Evolutionary conservation across 208 protist species (phyloP).

Genomic region (Leishmania gerbilli): DNA sequence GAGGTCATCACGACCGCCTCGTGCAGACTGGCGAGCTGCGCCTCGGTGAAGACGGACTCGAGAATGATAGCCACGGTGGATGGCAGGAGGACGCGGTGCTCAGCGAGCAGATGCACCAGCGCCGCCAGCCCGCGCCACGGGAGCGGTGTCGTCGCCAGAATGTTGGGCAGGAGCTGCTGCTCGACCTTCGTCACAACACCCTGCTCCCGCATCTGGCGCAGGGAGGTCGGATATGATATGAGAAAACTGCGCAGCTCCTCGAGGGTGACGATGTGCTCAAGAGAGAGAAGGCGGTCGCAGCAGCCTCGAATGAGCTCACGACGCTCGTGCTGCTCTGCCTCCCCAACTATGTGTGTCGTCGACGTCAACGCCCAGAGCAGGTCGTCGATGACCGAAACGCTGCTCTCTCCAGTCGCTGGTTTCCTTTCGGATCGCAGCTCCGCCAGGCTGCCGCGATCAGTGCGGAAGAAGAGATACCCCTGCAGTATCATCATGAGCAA

Average conservation of each 20-base stretch:
- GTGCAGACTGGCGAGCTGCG: conserved; percentile 7
- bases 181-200: conserved; percentile 51
- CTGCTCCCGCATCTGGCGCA: conserved; percentile 44
- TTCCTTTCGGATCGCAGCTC: background rate
- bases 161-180: conserved; percentile 34
- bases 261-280: conserved; percentile 58
- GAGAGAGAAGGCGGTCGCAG: conserved; percentile 62
- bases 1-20: background rate
- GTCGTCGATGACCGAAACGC: background rate
- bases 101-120: conserved; percentile 42
- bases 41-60: conserved; percentile 30
- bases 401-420: background rate
- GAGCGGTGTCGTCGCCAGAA: conserved; percentile 25
- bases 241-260: conserved; percentile 62
- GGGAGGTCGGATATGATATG: conserved; percentile 43
- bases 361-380: background rate
- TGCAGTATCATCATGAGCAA: conserved; percentile 76
- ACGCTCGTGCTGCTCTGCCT: conserved; percentile 19
- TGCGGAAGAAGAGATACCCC: conserved; percentile 38
- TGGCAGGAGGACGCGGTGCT: conserved; percentile 42
- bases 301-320: conserved; percentile 37
- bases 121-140: conserved; percentile 26
- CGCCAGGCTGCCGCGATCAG: background rate
- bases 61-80: conserved; percentile 24
- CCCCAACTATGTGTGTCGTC: background rate